Evolutionary conservation across 2,329 filamentous ascomycete genomes (phyloP), one percentile per base, ranked within the genome.

Genomic region (Chaetomium globosum): DNA sequence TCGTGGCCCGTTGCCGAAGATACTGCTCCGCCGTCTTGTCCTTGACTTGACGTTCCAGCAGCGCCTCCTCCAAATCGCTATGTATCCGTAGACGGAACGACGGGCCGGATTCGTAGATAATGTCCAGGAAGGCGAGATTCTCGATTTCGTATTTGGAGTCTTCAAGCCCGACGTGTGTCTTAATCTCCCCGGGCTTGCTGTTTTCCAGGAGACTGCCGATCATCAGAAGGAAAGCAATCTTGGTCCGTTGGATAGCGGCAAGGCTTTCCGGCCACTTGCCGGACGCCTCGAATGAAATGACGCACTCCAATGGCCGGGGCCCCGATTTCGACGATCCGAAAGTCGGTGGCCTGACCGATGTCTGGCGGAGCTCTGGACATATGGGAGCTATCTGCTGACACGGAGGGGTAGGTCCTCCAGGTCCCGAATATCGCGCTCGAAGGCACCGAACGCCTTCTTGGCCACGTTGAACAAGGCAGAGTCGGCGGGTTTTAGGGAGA

Each of bases 201-300:
- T 85, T 82, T 62, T 85, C 82, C 1, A 99, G 79, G 2, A 92
- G 83, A 59, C 89, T 87, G 58, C 88, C 87, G 64, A 97, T 87
- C 71, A 88, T 86, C 3, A 97, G 79, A 4, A 95, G 82, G 74
- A 99, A 96, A 3, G 96, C 95, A 48, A 96, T 85, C 77, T 99
- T 99, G 13, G 93, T 93, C 73, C 93, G 87, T 76, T 99, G 95
- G 63, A 98, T 97, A 5, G 94, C 93, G 3, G 86, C 86, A 9
- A 98, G 79, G 73, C 96, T 92, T 74, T 98, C 93, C 0, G 95
- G 95, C 95, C 95, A 99, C 71, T 92, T 89, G 54, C 88, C 89
- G 7, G 95, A 98, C 4, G 90, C 91, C 78, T 99, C 95, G 71
- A 99, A 98, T 74, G 94, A 93, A 56, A 99, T 83, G 51, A 93